A percentile compares a stretch with the other conserved stretches of the same genome.
Conservation (phyloP, 495 filamentous ascomycete genomes). For the Hypoxylon cercidicola region DNA sequence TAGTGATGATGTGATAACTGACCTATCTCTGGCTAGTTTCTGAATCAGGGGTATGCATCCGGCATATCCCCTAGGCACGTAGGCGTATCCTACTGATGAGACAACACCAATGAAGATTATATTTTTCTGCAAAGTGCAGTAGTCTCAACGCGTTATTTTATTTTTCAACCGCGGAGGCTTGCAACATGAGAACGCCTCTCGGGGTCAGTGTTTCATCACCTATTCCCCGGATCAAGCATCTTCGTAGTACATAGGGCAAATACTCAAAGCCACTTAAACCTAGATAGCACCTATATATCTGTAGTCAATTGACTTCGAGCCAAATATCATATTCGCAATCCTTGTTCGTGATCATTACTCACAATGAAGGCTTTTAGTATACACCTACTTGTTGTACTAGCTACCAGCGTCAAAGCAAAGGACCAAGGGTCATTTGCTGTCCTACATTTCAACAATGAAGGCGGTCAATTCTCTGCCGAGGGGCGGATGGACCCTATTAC, state of each 20-base stretch:
- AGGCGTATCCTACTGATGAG: too few relatives aligned
- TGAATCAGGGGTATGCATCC: neutral
- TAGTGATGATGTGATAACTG: neutral
- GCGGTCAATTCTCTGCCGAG: slow-evolving; percentile 53
- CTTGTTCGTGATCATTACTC: slow-evolving; percentile 1
- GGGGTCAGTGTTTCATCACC: slow-evolving; percentile 22
- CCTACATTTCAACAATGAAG: slow-evolving; percentile 52
- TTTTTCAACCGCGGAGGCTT: neutral
- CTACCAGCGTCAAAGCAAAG: slow-evolving; percentile 40
- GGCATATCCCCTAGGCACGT: neutral
- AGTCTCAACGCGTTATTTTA: neutral
- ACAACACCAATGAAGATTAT: too few relatives aligned
- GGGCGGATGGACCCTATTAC: slow-evolving; percentile 72
- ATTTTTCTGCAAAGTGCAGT: neutral
- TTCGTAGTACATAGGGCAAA: too few relatives aligned
- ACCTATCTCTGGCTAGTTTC: neutral
- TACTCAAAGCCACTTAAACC: neutral
- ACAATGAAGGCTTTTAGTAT: slow-evolving; percentile 27
- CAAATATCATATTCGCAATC: neutral
- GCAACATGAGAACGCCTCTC: neutral
- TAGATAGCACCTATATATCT: slow-evolving; percentile 19
- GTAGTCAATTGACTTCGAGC: neutral
- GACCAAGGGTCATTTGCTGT: slow-evolving; percentile 54
- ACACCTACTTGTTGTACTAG: slow-evolving; percentile 34
- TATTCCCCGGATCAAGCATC: neutral